These are phyloP conservation scores for Mycena kentingensis DNA, from an alignment of 768 basidiomycete species.

Conservation along the genomic window DNA sequence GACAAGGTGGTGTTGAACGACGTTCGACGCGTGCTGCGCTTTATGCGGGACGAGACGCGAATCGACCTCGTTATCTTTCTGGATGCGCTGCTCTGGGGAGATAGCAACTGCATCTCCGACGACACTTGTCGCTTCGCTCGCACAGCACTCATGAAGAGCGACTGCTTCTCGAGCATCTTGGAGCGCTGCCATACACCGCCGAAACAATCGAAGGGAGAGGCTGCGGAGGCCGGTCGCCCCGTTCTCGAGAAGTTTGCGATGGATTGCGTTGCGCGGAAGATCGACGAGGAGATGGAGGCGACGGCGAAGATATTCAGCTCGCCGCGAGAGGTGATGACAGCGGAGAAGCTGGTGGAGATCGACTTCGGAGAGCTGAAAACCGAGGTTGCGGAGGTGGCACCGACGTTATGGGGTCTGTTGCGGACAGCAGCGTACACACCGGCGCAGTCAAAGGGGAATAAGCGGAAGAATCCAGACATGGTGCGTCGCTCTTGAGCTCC, in stretches of 20 bases:
- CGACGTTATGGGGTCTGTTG: conserved; percentile 18
- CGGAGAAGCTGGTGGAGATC: conserved; percentile 13
- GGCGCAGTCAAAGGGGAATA: conserved; percentile 17
- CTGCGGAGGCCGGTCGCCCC: background rate
- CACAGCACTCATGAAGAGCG: no score
- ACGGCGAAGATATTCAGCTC: conserved; percentile 8
- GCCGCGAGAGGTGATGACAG: conserved; percentile 17
- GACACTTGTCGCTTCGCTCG: conserved; percentile 7
- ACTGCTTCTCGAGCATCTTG: no score
- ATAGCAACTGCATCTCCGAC: conserved; percentile 15
- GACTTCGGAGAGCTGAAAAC: conserved; percentile 13
- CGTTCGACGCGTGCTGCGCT: no score
- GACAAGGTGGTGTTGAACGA: no score
- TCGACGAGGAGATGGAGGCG: conserved; percentile 19
- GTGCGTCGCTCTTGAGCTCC: no score
- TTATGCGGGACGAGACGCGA: no score
- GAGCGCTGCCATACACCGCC: no score
- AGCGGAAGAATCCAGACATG: conserved; percentile 18
- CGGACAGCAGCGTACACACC: conserved; percentile 3
- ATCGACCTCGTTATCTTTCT: no score
- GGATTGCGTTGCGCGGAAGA: background rate
- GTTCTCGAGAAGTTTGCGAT: conserved; percentile 14
- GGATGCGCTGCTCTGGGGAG: conserved; percentile 22
- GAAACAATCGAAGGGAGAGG: conserved; percentile 1
- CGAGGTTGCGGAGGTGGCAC: conserved; percentile 8